These are phyloP conservation scores for Pouteria campechiana DNA, from an alignment of 179 eudicot species.

Conservation along the genomic window DNA sequence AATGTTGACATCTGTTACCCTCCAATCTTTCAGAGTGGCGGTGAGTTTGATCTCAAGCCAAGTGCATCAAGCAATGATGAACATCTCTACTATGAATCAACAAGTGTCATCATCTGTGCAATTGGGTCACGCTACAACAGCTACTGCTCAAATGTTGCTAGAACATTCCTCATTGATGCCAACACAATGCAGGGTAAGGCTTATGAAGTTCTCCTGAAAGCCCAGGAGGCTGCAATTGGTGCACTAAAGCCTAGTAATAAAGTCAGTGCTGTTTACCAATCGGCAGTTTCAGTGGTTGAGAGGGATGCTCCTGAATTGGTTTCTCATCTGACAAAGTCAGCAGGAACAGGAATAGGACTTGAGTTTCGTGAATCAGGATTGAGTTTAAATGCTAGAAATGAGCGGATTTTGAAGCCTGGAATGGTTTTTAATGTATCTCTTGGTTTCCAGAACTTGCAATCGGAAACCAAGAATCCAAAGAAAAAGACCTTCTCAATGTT, in stretches of 20 bases:
- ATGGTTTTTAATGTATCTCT: slow-evolving; percentile 75
- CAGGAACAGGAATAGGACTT: slow-evolving; percentile 87
- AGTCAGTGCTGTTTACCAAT: slow-evolving; percentile 41
- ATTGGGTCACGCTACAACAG: slow-evolving; percentile 79
- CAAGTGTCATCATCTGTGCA: slow-evolving; percentile 79
- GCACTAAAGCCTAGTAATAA: slow-evolving; percentile 62
- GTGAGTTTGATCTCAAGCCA: slow-evolving; percentile 70
- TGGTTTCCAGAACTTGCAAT: slow-evolving; percentile 74
- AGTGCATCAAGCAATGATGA: slow-evolving; percentile 85
- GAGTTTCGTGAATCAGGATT: slow-evolving; percentile 91
- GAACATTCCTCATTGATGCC: slow-evolving; percentile 73
- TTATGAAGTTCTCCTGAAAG: slow-evolving; percentile 69
- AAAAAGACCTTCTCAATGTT: slow-evolving; percentile 56
- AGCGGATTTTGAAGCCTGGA: slow-evolving; percentile 50
- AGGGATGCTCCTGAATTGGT: slow-evolving; percentile 72
- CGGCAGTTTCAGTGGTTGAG: slow-evolving; percentile 61
- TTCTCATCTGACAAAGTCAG: slow-evolving; percentile 61
- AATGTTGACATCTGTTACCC: slow-evolving; percentile 93
- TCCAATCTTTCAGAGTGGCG: slow-evolving; percentile 93
- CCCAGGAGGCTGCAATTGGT: slow-evolving; percentile 82
- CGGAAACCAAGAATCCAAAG: slow-evolving; percentile 46
- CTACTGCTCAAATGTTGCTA: slow-evolving; percentile 75
- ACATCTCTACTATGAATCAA: slow-evolving; percentile 54
- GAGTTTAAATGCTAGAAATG: slow-evolving; percentile 61
- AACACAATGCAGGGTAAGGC: slow-evolving; percentile 61